Evolutionary conservation across 805 yeast species (phyloP).

Genomic region (Komagataella ulmi): DNA sequence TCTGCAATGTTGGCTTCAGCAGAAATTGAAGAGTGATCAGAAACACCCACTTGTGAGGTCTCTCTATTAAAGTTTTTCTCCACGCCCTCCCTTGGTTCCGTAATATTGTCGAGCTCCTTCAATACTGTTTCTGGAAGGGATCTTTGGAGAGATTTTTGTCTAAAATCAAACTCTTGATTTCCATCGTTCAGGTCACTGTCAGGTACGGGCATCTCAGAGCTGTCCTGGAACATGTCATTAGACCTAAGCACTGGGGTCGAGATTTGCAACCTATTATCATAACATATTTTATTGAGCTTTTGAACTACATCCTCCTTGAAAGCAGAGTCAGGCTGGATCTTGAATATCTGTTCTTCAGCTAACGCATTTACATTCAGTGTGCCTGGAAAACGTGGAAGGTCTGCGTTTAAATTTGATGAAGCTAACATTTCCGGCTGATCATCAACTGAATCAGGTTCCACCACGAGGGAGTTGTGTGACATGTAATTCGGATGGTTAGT

Average conservation of each 20-base stretch:
- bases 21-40: not conserved
- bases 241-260: not conserved
- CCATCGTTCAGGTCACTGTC: not conserved
- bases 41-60: not conserved
- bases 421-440: not conserved
- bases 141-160: not conserved
- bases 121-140: not conserved
- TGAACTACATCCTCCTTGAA: not conserved
- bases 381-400: constrained; percentile 13
- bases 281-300: not conserved
- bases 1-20: not conserved
- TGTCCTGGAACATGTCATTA: not conserved
- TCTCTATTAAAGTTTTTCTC: not conserved
- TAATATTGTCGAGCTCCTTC: not conserved
- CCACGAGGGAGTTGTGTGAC: not conserved
- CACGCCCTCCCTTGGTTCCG: not conserved
- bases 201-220: not conserved
- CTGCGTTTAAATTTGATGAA: not conserved
- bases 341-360: constrained; percentile 2
- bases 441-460: not conserved
- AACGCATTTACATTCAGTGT: constrained; percentile 16
- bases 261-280: not conserved
- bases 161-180: not conserved
- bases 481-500: not conserved
- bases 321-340: not conserved